Evolutionary conservation across 169 alveolate species (phyloP).

Genomic region (Babesia gibsoni): DNA sequence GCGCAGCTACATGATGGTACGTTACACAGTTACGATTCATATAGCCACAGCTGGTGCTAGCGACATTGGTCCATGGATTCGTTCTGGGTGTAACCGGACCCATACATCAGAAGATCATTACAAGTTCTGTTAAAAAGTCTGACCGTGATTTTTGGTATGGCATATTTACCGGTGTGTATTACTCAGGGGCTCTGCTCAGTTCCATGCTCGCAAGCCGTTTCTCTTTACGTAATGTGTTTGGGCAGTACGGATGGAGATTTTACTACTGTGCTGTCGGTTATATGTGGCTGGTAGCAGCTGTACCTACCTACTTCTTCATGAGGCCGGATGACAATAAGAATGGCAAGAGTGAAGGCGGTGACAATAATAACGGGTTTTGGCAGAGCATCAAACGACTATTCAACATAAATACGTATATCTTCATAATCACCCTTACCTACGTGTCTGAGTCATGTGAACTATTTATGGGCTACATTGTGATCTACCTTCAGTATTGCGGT

Average conservation of each 20-base stretch:
- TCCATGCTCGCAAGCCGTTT: slow-evolving; percentile 10
- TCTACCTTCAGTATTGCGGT: too few species aligned
- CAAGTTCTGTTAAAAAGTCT: neutral
- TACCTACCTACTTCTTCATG: neutral
- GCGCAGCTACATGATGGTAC: slow-evolving; percentile 21
- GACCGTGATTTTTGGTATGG: slow-evolving; percentile 6
- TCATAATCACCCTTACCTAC: too few species aligned
- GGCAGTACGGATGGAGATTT: slow-evolving; percentile 44
- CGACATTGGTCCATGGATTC: slow-evolving; percentile 38
- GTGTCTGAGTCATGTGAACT: too few species aligned
- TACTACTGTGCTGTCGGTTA: slow-evolving; percentile 21
- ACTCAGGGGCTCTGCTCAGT: slow-evolving; percentile 27
- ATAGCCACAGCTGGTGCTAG: slow-evolving; percentile 4
- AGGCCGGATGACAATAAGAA: too few species aligned
- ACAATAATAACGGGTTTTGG: too few species aligned
- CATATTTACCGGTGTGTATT: slow-evolving; percentile 5
- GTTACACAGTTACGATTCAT: neutral
- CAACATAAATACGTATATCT: slow-evolving; percentile 13
- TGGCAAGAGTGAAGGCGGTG: too few species aligned
- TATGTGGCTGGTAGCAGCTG: slow-evolving; percentile 8
- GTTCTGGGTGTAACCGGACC: slow-evolving; percentile 39
- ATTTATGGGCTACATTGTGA: too few species aligned
- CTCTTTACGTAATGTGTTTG: neutral
- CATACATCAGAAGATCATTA: slow-evolving; percentile 12
- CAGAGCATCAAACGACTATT: neutral